Evolutionary conservation across 495 filamentous ascomycete species (phyloP).

Genomic region (Penicillium macrosclerotiorum): DNA sequence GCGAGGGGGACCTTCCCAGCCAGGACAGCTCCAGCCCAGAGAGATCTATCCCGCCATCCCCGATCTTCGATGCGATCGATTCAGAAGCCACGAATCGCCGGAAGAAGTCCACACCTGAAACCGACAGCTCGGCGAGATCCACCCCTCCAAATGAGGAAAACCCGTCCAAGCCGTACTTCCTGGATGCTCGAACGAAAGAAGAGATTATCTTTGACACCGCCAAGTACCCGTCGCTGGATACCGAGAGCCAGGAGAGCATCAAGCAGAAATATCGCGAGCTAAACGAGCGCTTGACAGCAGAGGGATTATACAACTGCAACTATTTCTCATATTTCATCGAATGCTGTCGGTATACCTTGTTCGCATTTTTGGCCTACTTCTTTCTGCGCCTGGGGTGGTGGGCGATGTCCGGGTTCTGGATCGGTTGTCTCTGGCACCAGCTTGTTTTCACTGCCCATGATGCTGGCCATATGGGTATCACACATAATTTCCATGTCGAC

Average conservation of each 20-base stretch:
- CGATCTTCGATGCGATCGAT: conserved; percentile 61
- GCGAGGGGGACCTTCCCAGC: conserved; percentile 32
- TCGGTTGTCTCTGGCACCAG: conserved; percentile 93
- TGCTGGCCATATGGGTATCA: conserved; percentile 97
- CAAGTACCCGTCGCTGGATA: conserved; percentile 80
- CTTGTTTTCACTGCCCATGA: conserved; percentile 94
- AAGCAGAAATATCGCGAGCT: conserved; percentile 76
- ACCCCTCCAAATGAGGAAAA: conserved; percentile 24
- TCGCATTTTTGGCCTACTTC: conserved; percentile 63
- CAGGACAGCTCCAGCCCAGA: conserved; percentile 35
- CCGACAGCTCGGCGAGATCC: conserved; percentile 34
- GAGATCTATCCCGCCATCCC: conserved; percentile 49
- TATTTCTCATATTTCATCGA: conserved; percentile 82
- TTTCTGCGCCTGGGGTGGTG: conserved; percentile 75
- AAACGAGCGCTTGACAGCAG: conserved; percentile 64
- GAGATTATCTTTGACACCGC: conserved; percentile 73
- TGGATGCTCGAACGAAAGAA: conserved; percentile 72
- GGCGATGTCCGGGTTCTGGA: conserved; percentile 65
- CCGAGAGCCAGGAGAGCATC: conserved; percentile 72
- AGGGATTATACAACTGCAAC: conserved; percentile 81
- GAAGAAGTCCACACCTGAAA: conserved; percentile 28
- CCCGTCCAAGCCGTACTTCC: conserved; percentile 54
- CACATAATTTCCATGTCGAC: conserved; percentile 80
- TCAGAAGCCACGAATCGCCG: conserved; percentile 32
- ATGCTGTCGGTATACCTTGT: conserved; percentile 65